Percentiles rank a stretch among this genome's conserved stretches.
phyloP scores from a whole-genome alignment of 2,329 filamentous ascomycete species.

The Xylaria sp. region DNA sequence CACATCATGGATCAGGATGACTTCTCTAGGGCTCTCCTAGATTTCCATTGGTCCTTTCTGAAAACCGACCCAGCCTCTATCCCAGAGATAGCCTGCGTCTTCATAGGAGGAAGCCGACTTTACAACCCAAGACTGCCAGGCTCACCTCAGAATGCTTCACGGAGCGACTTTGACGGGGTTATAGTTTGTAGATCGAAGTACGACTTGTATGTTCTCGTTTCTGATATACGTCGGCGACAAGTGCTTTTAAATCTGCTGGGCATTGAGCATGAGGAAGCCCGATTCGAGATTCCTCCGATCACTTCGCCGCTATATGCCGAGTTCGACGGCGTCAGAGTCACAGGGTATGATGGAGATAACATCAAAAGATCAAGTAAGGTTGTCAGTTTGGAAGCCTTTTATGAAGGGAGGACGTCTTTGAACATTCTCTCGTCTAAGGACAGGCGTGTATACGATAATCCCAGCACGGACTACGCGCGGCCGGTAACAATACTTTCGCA shows the following conservation, averaged over 20 bases:
- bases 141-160: not conserved
- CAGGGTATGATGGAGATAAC: conserved; percentile 5
- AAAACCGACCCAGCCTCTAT: conserved; percentile 11
- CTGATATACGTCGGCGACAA: not conserved
- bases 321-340: conserved; percentile 18
- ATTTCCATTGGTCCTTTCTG: conserved; percentile 24
- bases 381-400: conserved; percentile 23
- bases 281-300: not conserved
- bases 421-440: conserved; percentile 26
- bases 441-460: conserved; percentile 5
- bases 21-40: not conserved
- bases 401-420: conserved; percentile 7
- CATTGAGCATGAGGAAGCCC: conserved; percentile 2
- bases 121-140: not conserved
- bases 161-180: conserved; percentile 21
- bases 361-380: conserved; percentile 18
- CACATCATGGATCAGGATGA: not conserved
- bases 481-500: conserved; percentile 1
- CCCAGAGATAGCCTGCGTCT: conserved; percentile 19
- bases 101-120: conserved; percentile 31
- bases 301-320: conserved; percentile 12
- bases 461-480: not conserved
- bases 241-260: conserved; percentile 13
- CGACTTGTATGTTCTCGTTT: conserved; percentile 10
- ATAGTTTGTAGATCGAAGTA: conserved; percentile 25